Evolutionary conservation across 2,329 filamentous ascomycete species (phyloP).

Genomic region (Paecilomyces formosus): DNA sequence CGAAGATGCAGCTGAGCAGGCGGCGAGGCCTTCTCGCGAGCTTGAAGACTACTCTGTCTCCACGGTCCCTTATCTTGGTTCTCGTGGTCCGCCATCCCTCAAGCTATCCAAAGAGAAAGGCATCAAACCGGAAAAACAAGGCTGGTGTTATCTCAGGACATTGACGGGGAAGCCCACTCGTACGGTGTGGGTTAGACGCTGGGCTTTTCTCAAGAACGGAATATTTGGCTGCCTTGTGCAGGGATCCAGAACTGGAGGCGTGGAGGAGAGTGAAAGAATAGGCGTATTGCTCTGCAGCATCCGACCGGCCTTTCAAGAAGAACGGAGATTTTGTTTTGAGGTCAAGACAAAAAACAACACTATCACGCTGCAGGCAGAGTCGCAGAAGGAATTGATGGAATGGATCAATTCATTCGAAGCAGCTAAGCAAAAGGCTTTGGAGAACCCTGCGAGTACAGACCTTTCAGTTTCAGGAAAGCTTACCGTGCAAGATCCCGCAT

Average conservation of each 20-base stretch:
- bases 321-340: conserved; percentile 94
- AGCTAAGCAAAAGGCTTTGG: conserved; percentile 85
- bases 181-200: conserved; percentile 81
- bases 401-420: conserved; percentile 93
- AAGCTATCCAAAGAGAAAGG: conserved; percentile 41
- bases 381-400: conserved; percentile 81
- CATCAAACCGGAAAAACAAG: conserved; percentile 69
- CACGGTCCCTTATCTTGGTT: conserved; percentile 80
- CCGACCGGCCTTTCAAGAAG: conserved; percentile 83
- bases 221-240: conserved; percentile 94
- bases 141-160: conserved; percentile 81
- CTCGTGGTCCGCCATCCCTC: conserved; percentile 56
- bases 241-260: conserved; percentile 68
- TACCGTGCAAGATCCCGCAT: conserved; percentile 60
- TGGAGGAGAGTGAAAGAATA: conserved; percentile 93
- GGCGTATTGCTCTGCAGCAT: conserved; percentile 91
- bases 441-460: conserved; percentile 55
- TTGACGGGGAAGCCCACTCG: conserved; percentile 81
- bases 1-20: conserved; percentile 64
- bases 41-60: conserved; percentile 87
- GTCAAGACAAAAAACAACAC: conserved; percentile 95
- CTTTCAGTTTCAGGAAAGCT: conserved; percentile 35
- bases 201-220: conserved; percentile 93
- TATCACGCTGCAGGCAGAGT: conserved; percentile 85
- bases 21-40: conserved; percentile 76